Percentiles rank a stretch among this genome's conserved stretches.
Conservation (phyloP, 208 protist species). For the Acanthamoeba polyphaga region DNA sequence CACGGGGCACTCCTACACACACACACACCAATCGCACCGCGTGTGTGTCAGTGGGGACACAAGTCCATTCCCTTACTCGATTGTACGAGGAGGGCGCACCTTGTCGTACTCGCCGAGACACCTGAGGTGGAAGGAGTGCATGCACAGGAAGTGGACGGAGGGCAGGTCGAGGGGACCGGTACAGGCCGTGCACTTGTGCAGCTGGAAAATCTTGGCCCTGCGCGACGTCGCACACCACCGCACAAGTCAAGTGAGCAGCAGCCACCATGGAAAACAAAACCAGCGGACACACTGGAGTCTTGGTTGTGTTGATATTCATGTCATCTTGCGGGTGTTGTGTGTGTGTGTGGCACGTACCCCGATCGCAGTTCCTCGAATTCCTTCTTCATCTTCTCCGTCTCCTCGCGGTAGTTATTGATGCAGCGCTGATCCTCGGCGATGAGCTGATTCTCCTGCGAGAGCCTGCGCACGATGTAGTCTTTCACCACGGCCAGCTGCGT, state of each 20-base stretch:
- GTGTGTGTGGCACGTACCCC: not conserved
- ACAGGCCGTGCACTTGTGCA: constrained; percentile 92
- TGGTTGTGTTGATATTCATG: too few species aligned
- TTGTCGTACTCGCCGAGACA: constrained; percentile 90
- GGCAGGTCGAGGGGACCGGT: constrained; percentile 93
- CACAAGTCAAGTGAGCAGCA: not conserved
- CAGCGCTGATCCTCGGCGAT: constrained; percentile 85
- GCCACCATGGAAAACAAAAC: not conserved
- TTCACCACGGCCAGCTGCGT: constrained; percentile 92
- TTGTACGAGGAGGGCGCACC: not conserved
- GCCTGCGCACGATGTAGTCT: constrained; percentile 91
- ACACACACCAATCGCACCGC: not conserved
- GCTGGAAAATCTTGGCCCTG: constrained; percentile 93
- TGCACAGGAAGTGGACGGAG: constrained; percentile 95
- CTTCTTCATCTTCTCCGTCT: constrained; percentile 89
- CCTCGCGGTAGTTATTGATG: constrained; percentile 88
- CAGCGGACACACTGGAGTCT: too few species aligned
- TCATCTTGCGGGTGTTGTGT: too few species aligned
- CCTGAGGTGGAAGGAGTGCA: constrained; percentile 95
- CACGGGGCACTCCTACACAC: constrained; percentile 85
- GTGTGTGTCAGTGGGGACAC: not conserved
- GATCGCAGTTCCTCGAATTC: constrained; percentile 91
- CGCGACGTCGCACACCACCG: too few species aligned
- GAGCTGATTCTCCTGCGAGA: constrained; percentile 86
- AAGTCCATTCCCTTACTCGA: too few species aligned